Evolutionary conservation across 2,329 filamentous ascomycete genomes (phyloP).

Genomic region (Chrysoporthe puriensis): DNA sequence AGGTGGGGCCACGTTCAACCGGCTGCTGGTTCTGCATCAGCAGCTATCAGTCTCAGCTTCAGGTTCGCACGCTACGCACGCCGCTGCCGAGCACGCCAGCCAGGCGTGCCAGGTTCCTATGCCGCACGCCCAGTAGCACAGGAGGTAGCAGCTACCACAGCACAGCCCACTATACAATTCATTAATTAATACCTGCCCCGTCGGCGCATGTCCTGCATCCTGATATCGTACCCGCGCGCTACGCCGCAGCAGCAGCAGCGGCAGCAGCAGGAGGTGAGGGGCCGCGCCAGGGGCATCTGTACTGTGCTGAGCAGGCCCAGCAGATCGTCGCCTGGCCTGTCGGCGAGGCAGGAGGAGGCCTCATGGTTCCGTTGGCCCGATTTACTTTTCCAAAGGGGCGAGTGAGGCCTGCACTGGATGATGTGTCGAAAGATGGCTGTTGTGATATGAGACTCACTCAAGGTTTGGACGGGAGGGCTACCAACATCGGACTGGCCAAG

Average conservation of each 20-base stretch:
- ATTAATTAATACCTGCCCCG: background rate
- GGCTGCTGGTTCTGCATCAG: slow-evolving; percentile 6
- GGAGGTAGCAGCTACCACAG: background rate
- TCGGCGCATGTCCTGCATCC: background rate
- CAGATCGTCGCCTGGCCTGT: too few relatives aligned
- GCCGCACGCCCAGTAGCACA: background rate
- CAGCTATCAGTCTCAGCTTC: background rate
- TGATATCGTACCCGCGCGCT: background rate
- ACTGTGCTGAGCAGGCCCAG: background rate
- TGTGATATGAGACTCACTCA: background rate
- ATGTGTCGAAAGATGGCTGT: background rate
- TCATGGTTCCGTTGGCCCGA: background rate
- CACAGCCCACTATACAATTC: too few relatives aligned
- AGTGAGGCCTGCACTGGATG: background rate
- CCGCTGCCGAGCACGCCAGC: too few relatives aligned
- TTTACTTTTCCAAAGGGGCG: background rate
- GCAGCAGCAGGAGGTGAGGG: background rate
- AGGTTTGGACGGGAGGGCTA: background rate
- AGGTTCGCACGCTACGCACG: background rate
- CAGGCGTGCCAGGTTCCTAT: too few relatives aligned
- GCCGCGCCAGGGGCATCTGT: background rate
- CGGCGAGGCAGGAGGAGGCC: background rate
- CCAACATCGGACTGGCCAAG: background rate
- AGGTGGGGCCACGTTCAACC: background rate
- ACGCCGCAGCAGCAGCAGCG: background rate